These are phyloP conservation scores for Salvia hispanica DNA, from an alignment of 257 asterid species.

Conservation along the genomic window DNA sequence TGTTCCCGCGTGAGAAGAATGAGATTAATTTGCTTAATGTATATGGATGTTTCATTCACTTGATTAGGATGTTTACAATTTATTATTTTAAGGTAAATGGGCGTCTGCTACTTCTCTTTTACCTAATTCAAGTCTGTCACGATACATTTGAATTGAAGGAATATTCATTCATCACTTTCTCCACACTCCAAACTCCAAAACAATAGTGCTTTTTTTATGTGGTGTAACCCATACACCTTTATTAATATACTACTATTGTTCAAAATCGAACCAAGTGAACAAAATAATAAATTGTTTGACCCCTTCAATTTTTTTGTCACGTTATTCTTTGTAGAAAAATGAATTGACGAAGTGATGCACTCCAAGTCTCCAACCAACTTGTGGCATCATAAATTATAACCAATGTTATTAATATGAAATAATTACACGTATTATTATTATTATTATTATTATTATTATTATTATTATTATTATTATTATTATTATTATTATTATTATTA, in stretches of 20 bases:
- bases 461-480: too few species aligned
- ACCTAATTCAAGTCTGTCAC: neutral
- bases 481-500: too few species aligned
- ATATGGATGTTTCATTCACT: neutral
- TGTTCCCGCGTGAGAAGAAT: neutral
- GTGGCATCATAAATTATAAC: neutral
- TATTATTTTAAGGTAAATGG: neutral
- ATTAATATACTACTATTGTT: neutral
- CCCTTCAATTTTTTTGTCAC: neutral
- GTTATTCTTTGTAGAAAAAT: too few species aligned
- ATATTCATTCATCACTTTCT: conserved; percentile 23
- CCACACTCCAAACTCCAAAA: conserved; percentile 28
- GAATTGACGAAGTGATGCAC: too few species aligned
- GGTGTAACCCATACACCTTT: conserved; percentile 1
- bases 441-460: too few species aligned
- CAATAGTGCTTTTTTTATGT: conserved; percentile 3
- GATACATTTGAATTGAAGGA: conserved; percentile 18
- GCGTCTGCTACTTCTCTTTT: neutral
- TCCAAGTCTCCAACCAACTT: too few species aligned
- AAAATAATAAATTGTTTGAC: neutral
- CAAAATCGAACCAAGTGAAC: neutral
- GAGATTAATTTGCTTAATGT: too few species aligned
- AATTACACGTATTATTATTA: neutral
- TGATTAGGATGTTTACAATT: neutral
- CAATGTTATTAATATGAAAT: neutral